Evolutionary conservation across 2,329 filamentous ascomycete genomes (phyloP), one percentile per base, ranked within the genome.

Genomic region (Stromatinia cepivora): DNA sequence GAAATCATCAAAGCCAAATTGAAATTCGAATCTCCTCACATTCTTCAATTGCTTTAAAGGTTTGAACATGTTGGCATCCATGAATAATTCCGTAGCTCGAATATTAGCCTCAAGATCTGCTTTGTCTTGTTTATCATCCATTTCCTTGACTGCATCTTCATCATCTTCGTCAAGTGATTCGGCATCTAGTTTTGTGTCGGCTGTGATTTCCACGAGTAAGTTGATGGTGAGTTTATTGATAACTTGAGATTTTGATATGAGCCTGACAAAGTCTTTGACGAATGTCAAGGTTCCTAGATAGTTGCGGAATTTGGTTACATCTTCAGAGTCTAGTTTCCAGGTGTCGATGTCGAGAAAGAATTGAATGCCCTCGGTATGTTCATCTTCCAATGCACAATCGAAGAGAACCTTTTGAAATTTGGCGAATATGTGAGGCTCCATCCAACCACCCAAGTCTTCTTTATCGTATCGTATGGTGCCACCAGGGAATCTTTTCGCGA

Each of bases 351-450:
- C 70, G 6, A 74, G 69, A 64, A 48, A 70, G 31, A 73, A 56
- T 58, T 69, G 17, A 28, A 67, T 15, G 52, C n/a, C 25, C 6
- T 52, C 31, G 22, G 57, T 62, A 39, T 62, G 54, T 2, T 50
- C 34, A 28, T 42, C 45, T 50, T 67, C 56, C 5, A 67, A 25
- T 6, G 53, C 34, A 73, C 34, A 65, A 72, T 70, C 69, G 31
- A 74, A 70, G 31, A 50, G 34, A 28, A 74, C 46, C 42, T 69
- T 73, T 58, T 70, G 59, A 46, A 74, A 74, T 53, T 66, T 66
- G 22, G 72, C 67, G 57, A 74, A 72, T 8, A 72, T 69, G n/a
- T 74, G 72, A 52, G 72, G 72, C 22, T 74, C 70, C 66, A 73
- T 57, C 20, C 52, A n/a, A 11, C 72, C 72, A 8, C 31, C 25